Base-by-base conservation (phyloP, 495 filamentous ascomycete species). In the Xylaria nigripes region DNA sequence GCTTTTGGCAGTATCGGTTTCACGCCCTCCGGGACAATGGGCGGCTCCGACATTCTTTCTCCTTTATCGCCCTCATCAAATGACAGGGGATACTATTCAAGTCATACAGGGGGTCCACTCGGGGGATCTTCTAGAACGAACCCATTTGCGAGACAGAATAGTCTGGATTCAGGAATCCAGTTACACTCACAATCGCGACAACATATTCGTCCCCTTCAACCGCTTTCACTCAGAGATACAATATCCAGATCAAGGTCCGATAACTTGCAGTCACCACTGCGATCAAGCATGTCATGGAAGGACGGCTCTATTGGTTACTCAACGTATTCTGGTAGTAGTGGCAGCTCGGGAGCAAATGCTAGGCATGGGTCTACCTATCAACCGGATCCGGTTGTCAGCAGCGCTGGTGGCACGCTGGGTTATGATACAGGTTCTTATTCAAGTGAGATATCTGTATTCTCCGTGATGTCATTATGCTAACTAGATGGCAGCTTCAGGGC, bases 251-350 rank as follows among this genome's bases (percentile, higher is more conserved):
- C 79, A 15, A 70, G 81, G 50, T 76, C 77, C 15, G 81, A 84
- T 50, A 78, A 73, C 43, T 60, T 82, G 23, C 79, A 81, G 53
- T 81, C 80, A 13, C 81, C 81, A 1, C 64, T 83, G 43, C 73
- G 79, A 50, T 74, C 81, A 45, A 81, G 78, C 58, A 81, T 81
- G 70, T 78, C 79, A 13, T 84, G 81, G 77, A 81, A 81, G 61
- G 78, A 74, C 18, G 77, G 79, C 55, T 71, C 79, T 0, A 72
- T 82, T 40, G 79, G 82, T 45, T 81, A 82, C 58, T 71, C 67
- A 8, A 70, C 68, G 1, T 76, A 76, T 53, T 67, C 74, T 13
- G 67, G 65, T 38, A 60, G 65, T 16, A 68, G 67, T 43, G 57
- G 64, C 19, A 78, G 74, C 50, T 70, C 76, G 7, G 70, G 71